Evolutionary conservation across 192 early-diverging fungal species (phyloP).

Genomic region (Lobosporangium transversale): DNA sequence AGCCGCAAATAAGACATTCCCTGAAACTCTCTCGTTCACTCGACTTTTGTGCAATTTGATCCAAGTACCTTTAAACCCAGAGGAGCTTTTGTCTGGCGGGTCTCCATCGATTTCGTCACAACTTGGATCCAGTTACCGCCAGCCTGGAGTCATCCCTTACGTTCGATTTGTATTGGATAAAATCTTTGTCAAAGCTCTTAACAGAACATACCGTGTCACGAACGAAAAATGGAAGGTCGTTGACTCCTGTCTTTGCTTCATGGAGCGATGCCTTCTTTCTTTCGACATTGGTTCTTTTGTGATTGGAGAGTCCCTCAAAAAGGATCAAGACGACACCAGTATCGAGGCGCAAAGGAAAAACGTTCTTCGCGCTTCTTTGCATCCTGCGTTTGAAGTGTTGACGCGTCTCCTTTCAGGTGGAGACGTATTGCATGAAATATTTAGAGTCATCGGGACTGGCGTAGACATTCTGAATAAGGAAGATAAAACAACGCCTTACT

Average conservation of each 20-base stretch:
- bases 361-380: conserved; percentile 62
- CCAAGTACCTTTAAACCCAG: conserved; percentile 62
- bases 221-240: conserved; percentile 84
- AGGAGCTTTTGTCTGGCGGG: conserved; percentile 50
- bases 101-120: conserved; percentile 64
- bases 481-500: conserved; percentile 36
- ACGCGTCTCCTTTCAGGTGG: conserved; percentile 80
- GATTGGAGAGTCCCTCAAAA: conserved; percentile 13
- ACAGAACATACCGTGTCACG: conserved; percentile 69
- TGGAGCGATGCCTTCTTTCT: conserved; percentile 82
- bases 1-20: conserved; percentile 78
- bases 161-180: conserved; percentile 85
- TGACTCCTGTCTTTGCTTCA: conserved; percentile 74
- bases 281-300: conserved; percentile 70
- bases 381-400: conserved; percentile 89
- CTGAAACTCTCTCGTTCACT: conserved; percentile 88
- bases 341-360: conserved; percentile 42
- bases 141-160: conserved; percentile 83
- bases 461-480: conserved; percentile 70
- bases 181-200: conserved; percentile 82
- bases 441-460: conserved; percentile 71
- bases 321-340: conserved; percentile 24
- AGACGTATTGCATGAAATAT: conserved; percentile 73
- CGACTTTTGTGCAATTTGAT: conserved; percentile 76
- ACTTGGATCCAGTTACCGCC: conserved; percentile 73